These are phyloP conservation scores for Metarhizium album DNA, from an alignment of 2,329 filamentous ascomycete genomes.

Conservation along the genomic window DNA sequence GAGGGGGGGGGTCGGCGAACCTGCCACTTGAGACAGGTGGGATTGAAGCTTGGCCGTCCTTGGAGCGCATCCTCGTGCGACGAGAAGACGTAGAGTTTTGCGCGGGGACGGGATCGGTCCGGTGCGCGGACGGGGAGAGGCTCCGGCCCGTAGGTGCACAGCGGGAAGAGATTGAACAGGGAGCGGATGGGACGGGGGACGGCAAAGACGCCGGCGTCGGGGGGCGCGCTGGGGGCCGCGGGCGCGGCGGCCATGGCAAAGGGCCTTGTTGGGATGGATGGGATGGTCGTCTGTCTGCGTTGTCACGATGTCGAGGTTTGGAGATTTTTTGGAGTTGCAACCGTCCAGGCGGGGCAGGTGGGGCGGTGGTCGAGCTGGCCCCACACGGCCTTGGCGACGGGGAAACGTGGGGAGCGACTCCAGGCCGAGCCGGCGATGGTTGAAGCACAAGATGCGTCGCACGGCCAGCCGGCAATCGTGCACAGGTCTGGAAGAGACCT, in stretches of 20 bases:
- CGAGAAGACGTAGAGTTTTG: conserved; percentile 68
- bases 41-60: conserved; percentile 73
- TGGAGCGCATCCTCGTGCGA: conserved; percentile 47
- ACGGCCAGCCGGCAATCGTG: too few relatives aligned
- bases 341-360: background rate
- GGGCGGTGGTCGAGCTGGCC: background rate
- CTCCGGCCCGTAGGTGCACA: conserved; percentile 65
- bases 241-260: conserved; percentile 6
- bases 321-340: conserved; percentile 10
- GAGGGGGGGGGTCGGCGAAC: conserved; percentile 33
- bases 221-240: background rate
- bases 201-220: conserved; percentile 32
- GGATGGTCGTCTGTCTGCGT: background rate
- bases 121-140: conserved; percentile 54
- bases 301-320: conserved; percentile 38
- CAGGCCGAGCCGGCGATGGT: too few relatives aligned
- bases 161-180: conserved; percentile 76
- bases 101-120: conserved; percentile 28
- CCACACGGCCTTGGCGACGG: too few relatives aligned
- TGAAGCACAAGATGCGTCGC: too few relatives aligned
- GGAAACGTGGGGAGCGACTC: too few relatives aligned
- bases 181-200: conserved; percentile 67
- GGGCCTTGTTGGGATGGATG: too few relatives aligned
- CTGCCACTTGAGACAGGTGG: conserved; percentile 94
- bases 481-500: too few relatives aligned